These are phyloP conservation scores for Fusarium anthophilum DNA, from an alignment of 2,329 filamentous ascomycete species.

Conservation along the genomic window DNA sequence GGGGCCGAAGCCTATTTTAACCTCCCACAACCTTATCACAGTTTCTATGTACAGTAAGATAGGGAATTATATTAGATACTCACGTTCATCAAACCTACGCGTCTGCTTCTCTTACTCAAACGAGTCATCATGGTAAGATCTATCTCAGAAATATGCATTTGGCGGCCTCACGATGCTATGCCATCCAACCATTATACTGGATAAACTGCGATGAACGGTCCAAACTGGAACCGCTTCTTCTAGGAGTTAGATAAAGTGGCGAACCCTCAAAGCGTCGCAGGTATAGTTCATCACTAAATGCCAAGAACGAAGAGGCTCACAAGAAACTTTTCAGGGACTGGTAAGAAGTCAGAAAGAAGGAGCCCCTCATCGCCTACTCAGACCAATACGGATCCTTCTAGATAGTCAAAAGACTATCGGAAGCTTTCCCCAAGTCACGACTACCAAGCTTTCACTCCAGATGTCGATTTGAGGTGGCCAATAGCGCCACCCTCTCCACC, in stretches of 20 bases:
- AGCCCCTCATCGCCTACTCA: neutral
- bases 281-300: neutral
- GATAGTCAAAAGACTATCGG: neutral
- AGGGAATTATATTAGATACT: too few species aligned
- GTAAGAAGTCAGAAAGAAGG: neutral
- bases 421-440: neutral
- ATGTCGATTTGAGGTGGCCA: neutral
- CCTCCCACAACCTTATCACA: too few species aligned
- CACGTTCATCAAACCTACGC: accelerated
- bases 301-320: neutral
- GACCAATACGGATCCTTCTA: too few species aligned
- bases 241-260: neutral
- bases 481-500: too few species aligned
- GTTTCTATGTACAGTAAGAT: neutral
- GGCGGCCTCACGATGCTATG: neutral
- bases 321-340: neutral
- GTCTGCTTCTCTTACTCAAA: neutral
- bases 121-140: neutral
- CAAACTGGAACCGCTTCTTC: neutral
- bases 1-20: too few species aligned
- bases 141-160: too few species aligned
- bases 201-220: too few species aligned
- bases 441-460: neutral
- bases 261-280: neutral
- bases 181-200: neutral